Conservation (phyloP, 208 protist species). For the Trypanosoma caninum region DNA sequence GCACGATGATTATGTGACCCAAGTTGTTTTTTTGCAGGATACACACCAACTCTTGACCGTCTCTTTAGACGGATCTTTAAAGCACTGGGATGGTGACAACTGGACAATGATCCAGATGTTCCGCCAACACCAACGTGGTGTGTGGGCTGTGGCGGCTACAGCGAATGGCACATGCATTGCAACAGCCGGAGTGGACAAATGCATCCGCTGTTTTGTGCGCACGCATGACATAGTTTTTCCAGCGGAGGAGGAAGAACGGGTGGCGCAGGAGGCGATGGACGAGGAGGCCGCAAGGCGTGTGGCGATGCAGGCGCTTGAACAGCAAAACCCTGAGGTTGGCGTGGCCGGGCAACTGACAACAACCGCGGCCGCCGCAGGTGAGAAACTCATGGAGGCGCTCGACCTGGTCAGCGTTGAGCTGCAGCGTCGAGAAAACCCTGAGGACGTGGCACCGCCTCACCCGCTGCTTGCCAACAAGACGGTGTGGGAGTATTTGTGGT, state of each 20-base stretch:
- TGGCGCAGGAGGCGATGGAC: slow-evolving; percentile 87
- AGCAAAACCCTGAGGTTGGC: slow-evolving; percentile 46
- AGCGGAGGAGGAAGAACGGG: slow-evolving; percentile 80
- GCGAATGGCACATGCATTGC: slow-evolving; percentile 78
- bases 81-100: slow-evolving; percentile 99
- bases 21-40: slow-evolving; percentile 92
- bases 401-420: slow-evolving; percentile 81
- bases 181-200: slow-evolving; percentile 71
- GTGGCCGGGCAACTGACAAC: slow-evolving; percentile 69
- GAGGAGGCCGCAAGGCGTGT: slow-evolving; percentile 66
- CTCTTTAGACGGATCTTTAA: slow-evolving; percentile 93
- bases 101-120: slow-evolving; percentile 88
- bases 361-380: slow-evolving; percentile 64
- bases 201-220: slow-evolving; percentile 78
- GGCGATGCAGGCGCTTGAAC: slow-evolving; percentile 55
- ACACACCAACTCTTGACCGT: slow-evolving; percentile 98
- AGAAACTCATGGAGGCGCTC: slow-evolving; percentile 85
- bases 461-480: slow-evolving; percentile 63
- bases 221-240: slow-evolving; percentile 90
- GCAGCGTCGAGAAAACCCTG: slow-evolving; percentile 55
- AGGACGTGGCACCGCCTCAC: slow-evolving; percentile 50
- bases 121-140: slow-evolving; percentile 70
- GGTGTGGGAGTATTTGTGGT: slow-evolving; percentile 84
- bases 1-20: slow-evolving; percentile 96
- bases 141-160: slow-evolving; percentile 68